Base-by-base conservation (phyloP, 345 rosid genomes). In the Populus deltoides region DNA sequence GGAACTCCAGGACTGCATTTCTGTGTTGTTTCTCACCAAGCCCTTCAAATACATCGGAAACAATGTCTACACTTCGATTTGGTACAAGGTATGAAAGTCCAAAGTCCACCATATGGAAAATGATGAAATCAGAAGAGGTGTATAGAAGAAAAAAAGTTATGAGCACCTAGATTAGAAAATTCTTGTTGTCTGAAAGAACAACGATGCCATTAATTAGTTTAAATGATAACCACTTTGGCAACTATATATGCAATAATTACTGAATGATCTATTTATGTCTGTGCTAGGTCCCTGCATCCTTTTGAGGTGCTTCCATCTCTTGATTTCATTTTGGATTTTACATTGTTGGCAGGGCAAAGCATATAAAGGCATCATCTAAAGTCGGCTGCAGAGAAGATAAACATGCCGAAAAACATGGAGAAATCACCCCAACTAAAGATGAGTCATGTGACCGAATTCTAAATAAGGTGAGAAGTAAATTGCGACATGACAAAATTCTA, bases 11-110 rank as follows among this genome's bases (percentile, higher is more conserved):
- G 75, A 89, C 91, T 78, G 98, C 92, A 51, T 80, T 94, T 57
- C 85, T 94, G 17, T 93, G 98, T 43, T 94, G 98, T 85, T 94
- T 98, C 88, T 94, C 98, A 35, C 98, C 95, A 3, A 92, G 98
- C 83, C 79, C 83, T 82, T 92, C 84, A 75, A 93, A 93, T 90
- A 89, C 91, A 71, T 66, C 90, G 51, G 98, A 94, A 86, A 94
- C 90, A 70, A 85, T 93, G 38, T 93, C 98, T 55, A 93, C 97
- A 78, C 91, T 94, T 83, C 89, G 97, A 75, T 94, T 94, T 87
- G 98, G 98, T 77, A 80, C 90, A 68, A 94, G 98, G 98, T 90
- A 78, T 49, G 79, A 36, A 63, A 79, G 57, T 81, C 65, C 2
- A 38, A 72, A 79, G 22, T 27, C 27, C 27, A 16, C 33, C 18